Evolutionary conservation across 2,329 filamentous ascomycete species (phyloP), one percentile per base, ranked within the genome.

Genomic region (Ilyonectria mors-panacis): DNA sequence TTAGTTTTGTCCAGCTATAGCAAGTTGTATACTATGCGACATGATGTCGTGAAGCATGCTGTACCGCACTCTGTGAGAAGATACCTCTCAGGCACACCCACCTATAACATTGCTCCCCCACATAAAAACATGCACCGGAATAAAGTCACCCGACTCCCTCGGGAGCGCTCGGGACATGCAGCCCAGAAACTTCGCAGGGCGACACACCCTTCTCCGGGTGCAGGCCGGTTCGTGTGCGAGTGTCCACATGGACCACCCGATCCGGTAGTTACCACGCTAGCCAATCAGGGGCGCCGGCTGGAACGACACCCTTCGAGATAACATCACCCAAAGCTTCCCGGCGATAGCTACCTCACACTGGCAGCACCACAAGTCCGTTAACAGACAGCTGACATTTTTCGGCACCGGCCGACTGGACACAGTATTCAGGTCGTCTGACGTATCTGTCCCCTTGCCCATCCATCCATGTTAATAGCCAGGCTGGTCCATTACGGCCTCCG

Each of bases 251-350:
- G n/a, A n/a, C n/a, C n/a, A n/a, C n/a, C 42, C 55, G 51, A 59
- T 30, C 51, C 5, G 42, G 28, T 73, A 50, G 54, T n/a, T n/a
- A n/a, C n/a, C 62, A 66, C 48, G 42, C 63, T n/a, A 65, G 59
- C 76, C 76, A 78, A 78, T 78, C 70, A 78, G n/a, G 50, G 63
- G 54, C 19, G 39, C n/a, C 50, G 48, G 15, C 47, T 53, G 64
- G 66, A 71, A 73, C 73, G 71, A 75, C 76, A 78, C n/a, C 76
- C 74, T 74, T 75, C 66, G 55, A 73, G 56, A 67, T 72, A 72
- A 66, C n/a, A n/a, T n/a, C n/a, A 67, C 60, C 67, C 67, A n/a
- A 66, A 74, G 67, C 71, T 75, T 71, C 59, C 66, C 48, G n/a
- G 56, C 62, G 64, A 64, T 68, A 72, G 53, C 66, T 65, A 62